Percentiles rank a stretch among this genome's conserved stretches.
These are phyloP conservation scores for Solanum arcanum DNA, from an alignment of 257 asterid species.

Conservation along the genomic window DNA sequence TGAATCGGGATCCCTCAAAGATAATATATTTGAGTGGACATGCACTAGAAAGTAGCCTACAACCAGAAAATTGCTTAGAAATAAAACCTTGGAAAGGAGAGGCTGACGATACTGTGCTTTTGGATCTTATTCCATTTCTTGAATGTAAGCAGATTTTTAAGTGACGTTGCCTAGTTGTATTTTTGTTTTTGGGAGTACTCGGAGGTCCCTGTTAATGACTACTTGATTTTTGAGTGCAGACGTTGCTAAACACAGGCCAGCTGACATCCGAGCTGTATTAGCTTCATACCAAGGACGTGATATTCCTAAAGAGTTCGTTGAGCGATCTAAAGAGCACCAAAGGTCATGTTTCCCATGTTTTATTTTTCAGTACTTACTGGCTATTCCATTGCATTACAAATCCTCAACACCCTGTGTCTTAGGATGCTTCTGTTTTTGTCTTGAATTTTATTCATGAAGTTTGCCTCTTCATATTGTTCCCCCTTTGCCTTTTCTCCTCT, in stretches of 20 bases:
- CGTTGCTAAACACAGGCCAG: conserved; percentile 68
- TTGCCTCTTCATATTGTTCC: not conserved
- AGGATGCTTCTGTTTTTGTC: not conserved
- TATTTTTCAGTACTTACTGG: not conserved
- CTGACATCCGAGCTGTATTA: conserved; percentile 71
- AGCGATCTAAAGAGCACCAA: conserved; percentile 70
- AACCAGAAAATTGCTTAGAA: conserved; percentile 62
- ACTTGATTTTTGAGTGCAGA: conserved; percentile 30
- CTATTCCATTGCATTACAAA: not conserved
- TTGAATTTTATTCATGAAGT: not conserved
- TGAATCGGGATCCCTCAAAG: conserved; percentile 79
- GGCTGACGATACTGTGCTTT: conserved; percentile 61
- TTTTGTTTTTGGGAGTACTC: not conserved
- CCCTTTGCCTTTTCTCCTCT: not conserved
- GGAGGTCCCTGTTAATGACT: not conserved
- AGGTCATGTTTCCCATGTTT: conserved; percentile 29
- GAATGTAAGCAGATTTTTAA: conserved; percentile 49
- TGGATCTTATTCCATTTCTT: conserved; percentile 87
- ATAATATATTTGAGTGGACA: conserved; percentile 68
- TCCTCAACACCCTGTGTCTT: not conserved
- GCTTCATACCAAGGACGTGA: conserved; percentile 83
- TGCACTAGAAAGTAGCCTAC: conserved; percentile 76
- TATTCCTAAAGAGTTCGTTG: conserved; percentile 74
- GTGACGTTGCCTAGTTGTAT: not conserved
- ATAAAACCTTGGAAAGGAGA: conserved; percentile 78